Evolutionary conservation across 2,329 filamentous ascomycete genomes (phyloP), one percentile per base, ranked within the genome.

Genomic region (Epichloe sp.): DNA sequence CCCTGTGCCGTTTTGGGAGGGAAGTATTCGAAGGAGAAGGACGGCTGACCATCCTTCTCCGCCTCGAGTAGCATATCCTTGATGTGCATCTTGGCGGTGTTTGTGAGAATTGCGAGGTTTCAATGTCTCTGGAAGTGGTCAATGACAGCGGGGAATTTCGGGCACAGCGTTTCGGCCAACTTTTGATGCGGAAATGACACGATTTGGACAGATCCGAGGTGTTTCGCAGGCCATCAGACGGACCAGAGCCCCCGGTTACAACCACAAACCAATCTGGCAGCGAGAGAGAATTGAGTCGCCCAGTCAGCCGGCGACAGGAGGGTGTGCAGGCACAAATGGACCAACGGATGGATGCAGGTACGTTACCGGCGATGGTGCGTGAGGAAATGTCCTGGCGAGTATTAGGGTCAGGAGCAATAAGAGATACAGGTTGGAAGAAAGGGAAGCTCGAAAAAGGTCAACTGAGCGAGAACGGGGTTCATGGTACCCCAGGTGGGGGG

Each of bases 1-100:
- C 93, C 93, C 72, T 93, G 88, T 11, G 88, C 86, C 7, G 93
- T 98, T 75, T 98, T 98, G 40, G 93, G 93, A 48, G 93, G 93
- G 71, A 98, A 98, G 77, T 95, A 98, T 70, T 98, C 93, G 74
- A 98, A 98, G 54, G 93, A 98, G 76, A 96, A 96, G 65, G 89
- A 93, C 52, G 90, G 85, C 62, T 85, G 80, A 65, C 83, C 82
- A 63, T 83, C 81, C 71, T 79, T 78, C 70, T 89, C 82, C 69
- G 90, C 83, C 61, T 91, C 85, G 60, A 80, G 76, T 62, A 98
- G 78, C 77, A 96, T 96, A 62, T 93, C 82, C 59, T 85, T 87
- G 77, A 98, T 91, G 72, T 97, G 93, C 91, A 98, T 97, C 57
- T 65, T 83, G 77, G 56, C 51, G 34, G 55, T 50, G 52, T n/a